These are phyloP conservation scores for Coemansia umbellata DNA, from an alignment of 192 early-diverging fungal species.

Conservation along the genomic window DNA sequence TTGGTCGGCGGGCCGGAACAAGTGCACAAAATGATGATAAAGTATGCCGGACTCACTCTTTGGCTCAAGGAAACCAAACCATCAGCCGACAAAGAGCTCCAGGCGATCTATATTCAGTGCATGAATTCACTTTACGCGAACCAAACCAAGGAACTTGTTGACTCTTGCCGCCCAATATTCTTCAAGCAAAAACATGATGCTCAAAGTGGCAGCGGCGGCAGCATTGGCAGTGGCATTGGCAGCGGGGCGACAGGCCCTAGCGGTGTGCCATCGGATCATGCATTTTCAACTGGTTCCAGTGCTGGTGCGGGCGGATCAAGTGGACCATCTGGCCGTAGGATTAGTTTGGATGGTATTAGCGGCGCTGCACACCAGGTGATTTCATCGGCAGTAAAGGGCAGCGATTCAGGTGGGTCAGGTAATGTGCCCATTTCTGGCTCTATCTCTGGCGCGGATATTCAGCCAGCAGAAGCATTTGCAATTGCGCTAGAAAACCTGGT, in stretches of 20 bases:
- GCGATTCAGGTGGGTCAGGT: constrained; percentile 6
- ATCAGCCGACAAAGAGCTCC: constrained; percentile 65
- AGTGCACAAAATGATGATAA: constrained; percentile 60
- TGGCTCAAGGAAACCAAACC: constrained; percentile 77
- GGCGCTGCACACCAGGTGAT: constrained; percentile 38
- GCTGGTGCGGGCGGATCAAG: constrained; percentile 1
- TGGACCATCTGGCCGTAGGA: constrained; percentile 18
- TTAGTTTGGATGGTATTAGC: constrained; percentile 43
- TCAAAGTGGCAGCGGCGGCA: constrained; percentile 15
- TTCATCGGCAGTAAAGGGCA: constrained; percentile 17
- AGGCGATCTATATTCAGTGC: constrained; percentile 61
- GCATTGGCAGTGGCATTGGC: not conserved
- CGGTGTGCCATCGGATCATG: constrained; percentile 16
- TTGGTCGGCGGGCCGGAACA: constrained; percentile 55
- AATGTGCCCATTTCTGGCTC: not conserved
- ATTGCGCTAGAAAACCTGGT: constrained; percentile 52
- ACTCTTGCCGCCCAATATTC: constrained; percentile 48
- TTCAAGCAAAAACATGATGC: constrained; percentile 33
- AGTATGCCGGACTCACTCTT: constrained; percentile 62
- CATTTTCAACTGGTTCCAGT: constrained; percentile 27
- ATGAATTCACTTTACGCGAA: constrained; percentile 52
- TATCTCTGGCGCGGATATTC: constrained; percentile 19
- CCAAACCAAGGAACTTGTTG: constrained; percentile 55
- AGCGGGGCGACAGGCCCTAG: not conserved
- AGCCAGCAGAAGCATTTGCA: constrained; percentile 39